A percentile compares a stretch with the other conserved stretches of the same genome.
phyloP scores from a whole-genome alignment of 768 basidiomycete species.

The Phlebiopsis flavidoalba region DNA sequence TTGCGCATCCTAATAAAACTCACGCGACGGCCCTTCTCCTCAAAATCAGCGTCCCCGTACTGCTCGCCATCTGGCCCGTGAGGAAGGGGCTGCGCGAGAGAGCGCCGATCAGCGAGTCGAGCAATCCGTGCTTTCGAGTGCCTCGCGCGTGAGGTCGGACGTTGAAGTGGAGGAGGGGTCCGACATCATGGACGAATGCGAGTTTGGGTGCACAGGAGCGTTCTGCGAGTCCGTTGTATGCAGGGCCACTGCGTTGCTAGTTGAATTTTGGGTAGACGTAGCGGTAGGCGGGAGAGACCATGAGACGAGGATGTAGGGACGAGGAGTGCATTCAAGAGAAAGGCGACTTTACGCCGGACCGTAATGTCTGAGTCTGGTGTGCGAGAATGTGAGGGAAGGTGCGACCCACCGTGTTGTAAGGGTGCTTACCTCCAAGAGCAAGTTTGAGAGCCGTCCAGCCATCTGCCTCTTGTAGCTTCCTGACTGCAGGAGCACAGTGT shows the following conservation, averaged over 20 bases:
- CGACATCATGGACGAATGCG: constrained; percentile 58
- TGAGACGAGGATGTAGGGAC: constrained; percentile 32
- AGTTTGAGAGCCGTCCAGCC: constrained; percentile 64
- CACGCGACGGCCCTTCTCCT: constrained; percentile 60
- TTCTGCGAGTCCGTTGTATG: constrained; percentile 16
- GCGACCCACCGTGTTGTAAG: no score
- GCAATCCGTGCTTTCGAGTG: constrained; percentile 42
- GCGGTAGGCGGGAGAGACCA: neutral
- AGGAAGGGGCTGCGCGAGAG: constrained; percentile 55
- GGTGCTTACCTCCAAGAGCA: constrained; percentile 67
- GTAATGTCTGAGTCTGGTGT: constrained; percentile 65
- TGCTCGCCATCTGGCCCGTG: constrained; percentile 64
- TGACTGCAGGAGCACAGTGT: constrained; percentile 68
- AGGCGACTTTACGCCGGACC: constrained; percentile 74
- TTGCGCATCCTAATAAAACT: constrained; percentile 9
- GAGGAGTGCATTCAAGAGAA: constrained; percentile 71
- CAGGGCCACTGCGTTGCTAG: constrained; percentile 6
- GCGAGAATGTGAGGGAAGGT: neutral
- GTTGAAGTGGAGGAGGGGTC: constrained; percentile 54
- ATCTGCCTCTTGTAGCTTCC: constrained; percentile 39
- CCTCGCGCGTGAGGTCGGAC: constrained; percentile 40
- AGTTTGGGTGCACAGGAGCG: constrained; percentile 60
- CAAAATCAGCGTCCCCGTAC: constrained; percentile 56
- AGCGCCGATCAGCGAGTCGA: constrained; percentile 46
- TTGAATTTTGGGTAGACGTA: neutral